Percentiles rank a stretch among this genome's conserved stretches.
Evolutionary conservation across 176 grass and related monocot species (phyloP).

Genomic region (Zoysia japonica): DNA sequence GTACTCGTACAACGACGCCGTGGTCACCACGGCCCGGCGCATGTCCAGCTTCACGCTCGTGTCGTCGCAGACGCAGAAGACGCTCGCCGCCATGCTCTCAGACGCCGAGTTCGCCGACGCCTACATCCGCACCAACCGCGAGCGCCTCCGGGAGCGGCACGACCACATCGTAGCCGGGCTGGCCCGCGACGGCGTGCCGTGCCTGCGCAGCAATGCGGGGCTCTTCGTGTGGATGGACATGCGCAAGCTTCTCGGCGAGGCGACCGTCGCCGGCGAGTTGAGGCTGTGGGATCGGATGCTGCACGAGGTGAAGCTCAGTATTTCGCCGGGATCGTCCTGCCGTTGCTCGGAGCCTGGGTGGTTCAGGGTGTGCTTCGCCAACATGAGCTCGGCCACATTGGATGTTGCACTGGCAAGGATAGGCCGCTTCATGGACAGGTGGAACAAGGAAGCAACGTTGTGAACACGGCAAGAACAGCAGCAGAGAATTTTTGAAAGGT

Average conservation of each 20-base stretch:
- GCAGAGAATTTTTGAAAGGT: not conserved
- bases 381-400: constrained; percentile 76
- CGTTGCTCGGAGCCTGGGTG: constrained; percentile 81
- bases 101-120: constrained; percentile 54
- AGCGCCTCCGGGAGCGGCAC: constrained; percentile 60
- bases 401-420: constrained; percentile 73
- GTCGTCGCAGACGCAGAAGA: constrained; percentile 87
- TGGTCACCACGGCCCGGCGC: constrained; percentile 74
- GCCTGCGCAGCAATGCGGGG: constrained; percentile 67
- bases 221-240: constrained; percentile 96
- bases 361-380: constrained; percentile 97
- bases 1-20: constrained; percentile 84
- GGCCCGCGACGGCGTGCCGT: constrained; percentile 58
- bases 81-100: constrained; percentile 67
- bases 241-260: constrained; percentile 46
- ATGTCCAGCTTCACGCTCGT: constrained; percentile 97
- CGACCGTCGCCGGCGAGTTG: constrained; percentile 52
- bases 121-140: constrained; percentile 70
- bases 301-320: constrained; percentile 65
- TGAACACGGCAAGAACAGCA: not conserved
- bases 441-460: constrained; percentile 31
- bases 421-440: constrained; percentile 59
- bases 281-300: constrained; percentile 68
- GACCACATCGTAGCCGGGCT: constrained; percentile 57
- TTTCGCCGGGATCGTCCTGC: constrained; percentile 86